Base-by-base conservation (phyloP, 805 yeast genomes). In the Kazachstania taianensis region DNA sequence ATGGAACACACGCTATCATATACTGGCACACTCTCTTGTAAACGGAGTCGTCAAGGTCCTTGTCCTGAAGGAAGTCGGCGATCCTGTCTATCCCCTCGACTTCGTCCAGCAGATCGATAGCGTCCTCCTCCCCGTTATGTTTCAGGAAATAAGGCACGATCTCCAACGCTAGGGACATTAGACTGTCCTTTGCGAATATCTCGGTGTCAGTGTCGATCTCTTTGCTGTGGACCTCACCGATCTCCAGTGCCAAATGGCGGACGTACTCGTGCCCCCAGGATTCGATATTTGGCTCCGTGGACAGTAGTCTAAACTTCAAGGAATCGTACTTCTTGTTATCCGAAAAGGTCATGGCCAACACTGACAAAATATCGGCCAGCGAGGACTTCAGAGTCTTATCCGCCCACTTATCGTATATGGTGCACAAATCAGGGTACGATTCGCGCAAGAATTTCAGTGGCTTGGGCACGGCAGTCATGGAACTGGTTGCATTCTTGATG, bases 401-500 rank as follows among this genome's bases (percentile, higher is more conserved):
- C 9, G 67, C 61, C 95, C 96, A 85, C 24, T 67, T 65, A 25
- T 72, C 77, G 57, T 79, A 81, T 27, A 82, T 62, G 37, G 66
- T 70, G 23, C 74, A 73, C 50, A 92, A 67, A n/a, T 68, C 51
- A 15, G 79, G 77, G 55, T 79, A 92, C 52, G 77, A 83, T 6
- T 96, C 95, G 52, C 95, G 76, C 45, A 92, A 70, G 57, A 92
- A 92, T 66, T 92, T 94, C 63, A 92, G 73, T 5, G 99, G 99
- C 61, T 92, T 92, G 26, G 99, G 99, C 35, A 92, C 98, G 3
- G 99, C 99, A 2, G 98, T 92, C 96, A 92, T 92, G 7, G 96
- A 87, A 26, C 96, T 83, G 3, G 99, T 92, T 9, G 96, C 82
- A 37, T 92, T 94, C 46, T 84, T 75, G 50, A 92, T 87, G 49